A percentile compares a stretch with the other conserved stretches of the same genome.
Conservation (phyloP, 768 basidiomycete species). For the Lepiota brunneoincarnata region DNA sequence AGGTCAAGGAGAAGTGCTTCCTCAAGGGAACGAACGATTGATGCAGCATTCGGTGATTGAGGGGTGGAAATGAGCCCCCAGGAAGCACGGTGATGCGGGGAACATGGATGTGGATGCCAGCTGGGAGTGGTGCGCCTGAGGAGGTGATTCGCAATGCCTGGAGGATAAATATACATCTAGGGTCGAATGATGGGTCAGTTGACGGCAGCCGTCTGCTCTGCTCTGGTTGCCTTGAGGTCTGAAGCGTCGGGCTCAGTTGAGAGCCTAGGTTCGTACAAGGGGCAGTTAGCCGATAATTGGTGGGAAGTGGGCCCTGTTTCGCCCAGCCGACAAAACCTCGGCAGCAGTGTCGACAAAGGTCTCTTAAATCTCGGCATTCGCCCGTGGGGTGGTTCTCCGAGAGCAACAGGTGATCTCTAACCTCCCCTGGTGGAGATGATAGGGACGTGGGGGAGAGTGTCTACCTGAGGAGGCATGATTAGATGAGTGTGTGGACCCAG, state of each 20-base stretch:
- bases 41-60: too few relatives aligned
- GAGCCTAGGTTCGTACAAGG: too few relatives aligned
- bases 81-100: too few relatives aligned
- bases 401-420: neutral
- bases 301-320: neutral
- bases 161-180: neutral
- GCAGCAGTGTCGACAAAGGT: neutral
- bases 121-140: neutral
- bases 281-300: too few relatives aligned
- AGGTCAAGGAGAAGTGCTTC: too few relatives aligned
- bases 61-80: too few relatives aligned
- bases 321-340: conserved; percentile 8
- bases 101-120: too few relatives aligned
- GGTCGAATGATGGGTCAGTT: neutral
- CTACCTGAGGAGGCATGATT: neutral
- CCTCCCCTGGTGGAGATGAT: too few relatives aligned
- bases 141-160: neutral
- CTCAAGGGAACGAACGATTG: too few relatives aligned
- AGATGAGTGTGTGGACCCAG: neutral
- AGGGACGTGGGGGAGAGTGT: neutral
- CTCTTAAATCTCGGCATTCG: conserved; percentile 6
- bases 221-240: too few relatives aligned
- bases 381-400: neutral
- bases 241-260: too few relatives aligned
- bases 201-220: too few relatives aligned